Percentiles rank a stretch among this genome's conserved stretches.
phyloP scores from a whole-genome alignment of 2,329 filamentous ascomycete genomes.

The Leptographium procerum region DNA sequence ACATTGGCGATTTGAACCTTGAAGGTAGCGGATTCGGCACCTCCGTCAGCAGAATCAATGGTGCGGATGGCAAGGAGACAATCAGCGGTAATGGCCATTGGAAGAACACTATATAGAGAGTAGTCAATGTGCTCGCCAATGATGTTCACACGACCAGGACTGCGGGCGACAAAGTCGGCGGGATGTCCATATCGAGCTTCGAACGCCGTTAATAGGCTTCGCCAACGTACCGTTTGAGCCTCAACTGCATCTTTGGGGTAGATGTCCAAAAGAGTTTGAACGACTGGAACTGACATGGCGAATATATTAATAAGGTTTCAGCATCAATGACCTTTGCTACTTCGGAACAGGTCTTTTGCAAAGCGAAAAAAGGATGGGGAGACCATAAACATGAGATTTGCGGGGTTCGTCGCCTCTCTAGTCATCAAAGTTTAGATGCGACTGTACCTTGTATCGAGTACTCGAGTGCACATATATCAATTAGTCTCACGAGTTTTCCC shows the following conservation, averaged over 20 bases:
- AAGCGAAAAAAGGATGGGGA: background rate
- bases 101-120: constrained; percentile 88
- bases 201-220: constrained; percentile 60
- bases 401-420: background rate
- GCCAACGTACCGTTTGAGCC: constrained; percentile 64
- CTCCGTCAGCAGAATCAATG: constrained; percentile 35
- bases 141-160: constrained; percentile 91
- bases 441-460: too few relatives aligned
- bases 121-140: constrained; percentile 99
- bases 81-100: constrained; percentile 90
- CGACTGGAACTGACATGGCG: constrained; percentile 58
- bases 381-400: background rate
- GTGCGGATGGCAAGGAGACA: constrained; percentile 70
- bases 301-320: constrained; percentile 26
- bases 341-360: background rate
- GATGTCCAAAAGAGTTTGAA: constrained; percentile 65
- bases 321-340: background rate
- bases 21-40: constrained; percentile 39
- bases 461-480: too few relatives aligned
- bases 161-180: constrained; percentile 75
- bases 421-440: background rate
- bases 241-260: constrained; percentile 65
- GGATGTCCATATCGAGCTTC: constrained; percentile 54
- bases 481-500: background rate
- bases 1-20: constrained; percentile 73